Conservation (phyloP, 805 yeast genomes). For the Sugiyamaella boreocaroliniensis region DNA sequence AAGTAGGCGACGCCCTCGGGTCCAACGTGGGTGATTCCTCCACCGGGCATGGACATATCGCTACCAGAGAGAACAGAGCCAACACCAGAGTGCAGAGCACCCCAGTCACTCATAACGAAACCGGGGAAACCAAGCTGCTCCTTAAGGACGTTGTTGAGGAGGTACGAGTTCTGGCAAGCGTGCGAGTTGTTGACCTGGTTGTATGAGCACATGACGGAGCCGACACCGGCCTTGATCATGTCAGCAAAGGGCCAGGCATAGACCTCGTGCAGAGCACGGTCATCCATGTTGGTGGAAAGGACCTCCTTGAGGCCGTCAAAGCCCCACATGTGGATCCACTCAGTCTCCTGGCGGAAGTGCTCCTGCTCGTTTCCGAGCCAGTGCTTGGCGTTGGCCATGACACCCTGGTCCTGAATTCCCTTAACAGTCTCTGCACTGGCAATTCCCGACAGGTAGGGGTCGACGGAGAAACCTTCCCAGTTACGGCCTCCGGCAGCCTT, state of each 20-base stretch:
- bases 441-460: constrained; percentile 54
- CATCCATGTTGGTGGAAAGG: constrained; percentile 50
- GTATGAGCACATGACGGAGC: constrained; percentile 56
- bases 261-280: constrained; percentile 54
- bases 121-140: constrained; percentile 63
- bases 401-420: constrained; percentile 54
- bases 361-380: constrained; percentile 60
- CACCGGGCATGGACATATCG: constrained; percentile 67
- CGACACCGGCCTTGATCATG: constrained; percentile 52
- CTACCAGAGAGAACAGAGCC: constrained; percentile 51
- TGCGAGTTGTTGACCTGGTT: constrained; percentile 50
- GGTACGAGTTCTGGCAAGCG: constrained; percentile 53
- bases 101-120: constrained; percentile 61
- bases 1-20: constrained; percentile 30
- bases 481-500: constrained; percentile 59
- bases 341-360: constrained; percentile 48
- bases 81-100: constrained; percentile 54
- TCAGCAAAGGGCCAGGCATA: constrained; percentile 65
- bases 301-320: constrained; percentile 39
- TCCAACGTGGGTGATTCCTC: constrained; percentile 28
- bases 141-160: constrained; percentile 49
- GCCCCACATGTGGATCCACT: constrained; percentile 39
- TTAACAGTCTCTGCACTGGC: constrained; percentile 46
- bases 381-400: constrained; percentile 51
- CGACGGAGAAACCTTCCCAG: constrained; percentile 60